Percentiles rank a stretch among this genome's conserved stretches.
phyloP scores from a whole-genome alignment of 768 basidiomycete species.

The Tulasnella sp. region DNA sequence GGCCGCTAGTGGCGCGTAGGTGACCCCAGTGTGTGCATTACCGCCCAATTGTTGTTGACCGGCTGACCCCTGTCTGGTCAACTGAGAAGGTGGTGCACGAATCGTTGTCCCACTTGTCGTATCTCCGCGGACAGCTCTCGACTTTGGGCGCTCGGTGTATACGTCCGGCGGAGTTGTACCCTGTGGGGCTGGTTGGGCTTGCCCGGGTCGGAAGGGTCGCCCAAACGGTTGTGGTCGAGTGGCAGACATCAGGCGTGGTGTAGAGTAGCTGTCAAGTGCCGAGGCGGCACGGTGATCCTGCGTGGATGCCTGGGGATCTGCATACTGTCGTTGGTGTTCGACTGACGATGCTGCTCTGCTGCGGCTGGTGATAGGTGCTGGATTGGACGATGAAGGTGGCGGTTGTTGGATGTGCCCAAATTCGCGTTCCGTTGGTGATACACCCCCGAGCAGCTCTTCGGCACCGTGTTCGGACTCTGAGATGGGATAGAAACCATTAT shows the following conservation, averaged over 20 bases:
- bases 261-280: constrained; percentile 1
- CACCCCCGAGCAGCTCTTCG: neutral
- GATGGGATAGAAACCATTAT: too few species aligned
- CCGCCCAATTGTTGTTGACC: neutral
- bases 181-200: neutral
- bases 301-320: neutral
- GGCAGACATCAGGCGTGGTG: neutral
- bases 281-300: constrained; percentile 1
- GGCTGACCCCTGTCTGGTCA: constrained; percentile 9
- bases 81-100: neutral
- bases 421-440: constrained; percentile 6
- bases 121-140: neutral
- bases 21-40: neutral
- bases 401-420: neutral
- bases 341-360: constrained; percentile 8
- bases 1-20: neutral
- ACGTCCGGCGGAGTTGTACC: neutral
- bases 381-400: neutral
- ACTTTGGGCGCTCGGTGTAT: neutral
- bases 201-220: constrained; percentile 1
- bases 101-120: neutral
- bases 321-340: neutral
- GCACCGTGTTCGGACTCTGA: too few species aligned
- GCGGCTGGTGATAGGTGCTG: neutral
- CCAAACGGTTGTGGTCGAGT: neutral